Evolutionary conservation across 805 yeast genomes (phyloP), one percentile per base, ranked within the genome.

Genomic region (Phaffomyces antillensis): DNA sequence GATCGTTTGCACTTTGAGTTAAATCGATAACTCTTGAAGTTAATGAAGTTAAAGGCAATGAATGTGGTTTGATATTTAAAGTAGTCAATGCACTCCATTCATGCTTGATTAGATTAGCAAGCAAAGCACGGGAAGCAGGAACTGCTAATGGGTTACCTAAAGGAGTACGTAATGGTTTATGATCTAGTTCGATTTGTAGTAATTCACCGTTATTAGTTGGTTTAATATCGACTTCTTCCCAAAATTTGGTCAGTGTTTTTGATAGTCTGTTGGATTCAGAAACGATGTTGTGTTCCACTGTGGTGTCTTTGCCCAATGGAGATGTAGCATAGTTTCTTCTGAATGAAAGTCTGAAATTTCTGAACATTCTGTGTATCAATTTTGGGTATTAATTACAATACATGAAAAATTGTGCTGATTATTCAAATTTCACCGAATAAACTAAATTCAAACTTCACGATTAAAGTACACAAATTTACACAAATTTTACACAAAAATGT

Each of bases 11-110:
- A 3, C 73, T 69, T 12, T 59, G 55, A 24, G 70, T 63, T 53
- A 93, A 67, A 62, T 93, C 99, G 40, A 93, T 78, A 15, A 95
- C 86, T 51, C 99, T 73, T 1, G 97, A 81, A 5, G 85, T 81
- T 43, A 93, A 66, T 0, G 96, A 86, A 0, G 99, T 93, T 48
- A 93, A 66, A 0, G 98, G 98, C 37, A 93, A 72, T 34, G 85
- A 68, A 58, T 84, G 86, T 16, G 89, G 83, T 62, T 83, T 85
- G 55, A 90, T 77, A 39, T 76, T 69, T 49, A 82, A 71, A 46
- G 73, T 73, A 3, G 91, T 76, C 45, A 93, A 66, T 36, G 76
- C 75, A 45, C 78, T 73, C 99, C 99, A 93, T 65, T 93, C 99
- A 57, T 87, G 87, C 35, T 80, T 80, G 33, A 93, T 69, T 54